Evolutionary conservation across 345 rosid species (phyloP).

Genomic region (Odontarrhena argentea): DNA sequence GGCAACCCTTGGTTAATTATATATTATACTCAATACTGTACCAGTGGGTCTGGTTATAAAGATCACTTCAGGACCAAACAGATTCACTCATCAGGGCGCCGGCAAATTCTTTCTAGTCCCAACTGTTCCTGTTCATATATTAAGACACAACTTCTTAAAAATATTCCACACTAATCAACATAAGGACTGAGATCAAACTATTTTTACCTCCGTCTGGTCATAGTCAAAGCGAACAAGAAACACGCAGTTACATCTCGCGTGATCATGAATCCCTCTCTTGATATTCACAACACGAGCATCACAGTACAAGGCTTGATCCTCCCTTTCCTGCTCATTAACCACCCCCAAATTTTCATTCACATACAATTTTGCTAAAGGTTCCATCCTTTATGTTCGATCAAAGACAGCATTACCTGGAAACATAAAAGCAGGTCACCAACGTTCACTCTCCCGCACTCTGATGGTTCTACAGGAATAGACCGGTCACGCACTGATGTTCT

Average conservation of each 20-base stretch:
- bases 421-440: slow-evolving; percentile 75
- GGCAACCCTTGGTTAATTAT: neutral
- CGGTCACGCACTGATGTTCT: slow-evolving; percentile 62
- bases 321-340: slow-evolving; percentile 55
- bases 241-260: slow-evolving; percentile 52
- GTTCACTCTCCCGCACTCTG: slow-evolving; percentile 66
- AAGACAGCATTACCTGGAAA: slow-evolving; percentile 56
- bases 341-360: slow-evolving; percentile 2
- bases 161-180: slow-evolving; percentile 10
- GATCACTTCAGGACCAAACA: slow-evolving; percentile 2
- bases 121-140: slow-evolving; percentile 34
- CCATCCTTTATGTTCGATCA: slow-evolving; percentile 14
- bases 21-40: neutral
- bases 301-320: slow-evolving; percentile 56
- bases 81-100: slow-evolving; percentile 34
- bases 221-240: slow-evolving; percentile 61
- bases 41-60: slow-evolving; percentile 5
- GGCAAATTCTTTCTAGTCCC: slow-evolving; percentile 37
- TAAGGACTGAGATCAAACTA: slow-evolving; percentile 13
- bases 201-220: slow-evolving; percentile 56
- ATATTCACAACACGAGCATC: slow-evolving; percentile 68
- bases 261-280: slow-evolving; percentile 56
- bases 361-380: neutral
- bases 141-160: slow-evolving; percentile 19
- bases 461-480: slow-evolving; percentile 79